Base-by-base conservation (phyloP, 805 yeast genomes). In the Groenewaldozyma salmanticensis region DNA sequence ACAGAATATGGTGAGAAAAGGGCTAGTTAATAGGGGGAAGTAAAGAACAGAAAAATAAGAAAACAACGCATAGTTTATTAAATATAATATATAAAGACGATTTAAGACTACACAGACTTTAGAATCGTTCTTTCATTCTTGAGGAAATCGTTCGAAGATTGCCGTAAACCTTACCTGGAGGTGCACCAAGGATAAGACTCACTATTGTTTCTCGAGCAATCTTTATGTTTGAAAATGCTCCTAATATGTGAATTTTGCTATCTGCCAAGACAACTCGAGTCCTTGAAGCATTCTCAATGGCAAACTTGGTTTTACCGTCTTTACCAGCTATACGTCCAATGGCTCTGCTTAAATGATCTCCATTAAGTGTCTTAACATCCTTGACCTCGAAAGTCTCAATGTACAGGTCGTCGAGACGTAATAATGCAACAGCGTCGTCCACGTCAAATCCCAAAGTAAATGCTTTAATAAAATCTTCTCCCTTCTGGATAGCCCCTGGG, bases 261-360 rank as follows among this genome's bases (percentile, higher is more conserved):
- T 92, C 99, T 0, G 99, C 99, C 51, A 92, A 71, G 20, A 92
- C 99, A 33, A 92, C 88, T 70, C 99, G 81, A 9, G 99, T 92
- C 67, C 97, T 77, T 18, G 97, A 90, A 15, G 98, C 96, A 59
- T 92, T 92, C 65, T 92, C 99, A 58, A 92, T 92, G 24, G 98
- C 96, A 62, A 90, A 92, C 67, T 90, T 92, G 47, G 97, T 92
- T 65, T 88, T 90, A 58, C 99, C 99, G 60, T 92, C 99, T 60
- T 92, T 94, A 63, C 99, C 99, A 11, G 99, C 98, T 64, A 92
- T 92, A 73, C 99, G 86, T 57, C 98, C 99, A 60, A 92, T 92
- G 5, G 99, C 98, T 73, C 99, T 81, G 39, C 95, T 82, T 60
- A 92, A 71, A 74, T 92, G 98, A 65, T 92, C 98, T 21, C 97